phyloP scores from a whole-genome alignment of 1,284 basidiomycete genomes.

The Violaceomyces palustris region DNA sequence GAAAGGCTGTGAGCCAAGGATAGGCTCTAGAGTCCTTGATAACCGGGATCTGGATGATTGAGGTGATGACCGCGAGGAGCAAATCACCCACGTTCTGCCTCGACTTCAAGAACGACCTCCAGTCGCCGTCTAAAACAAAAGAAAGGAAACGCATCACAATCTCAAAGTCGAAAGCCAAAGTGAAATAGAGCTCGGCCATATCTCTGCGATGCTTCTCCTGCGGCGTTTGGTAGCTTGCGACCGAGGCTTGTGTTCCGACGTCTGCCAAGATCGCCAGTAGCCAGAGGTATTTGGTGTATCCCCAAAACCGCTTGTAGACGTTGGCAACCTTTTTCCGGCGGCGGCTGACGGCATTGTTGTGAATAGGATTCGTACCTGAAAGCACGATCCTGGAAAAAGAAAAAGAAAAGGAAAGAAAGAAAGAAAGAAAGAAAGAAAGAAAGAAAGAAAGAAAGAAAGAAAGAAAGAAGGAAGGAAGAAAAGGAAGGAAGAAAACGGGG shows the following conservation, averaged over 20 bases:
- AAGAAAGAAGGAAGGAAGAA: constrained; percentile 1
- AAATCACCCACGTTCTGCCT: constrained; percentile 74
- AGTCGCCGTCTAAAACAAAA: constrained; percentile 70
- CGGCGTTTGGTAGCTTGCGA: constrained; percentile 57
- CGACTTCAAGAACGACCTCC: constrained; percentile 68
- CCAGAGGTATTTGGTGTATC: constrained; percentile 49
- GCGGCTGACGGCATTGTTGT: constrained; percentile 5
- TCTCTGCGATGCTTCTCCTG: constrained; percentile 9
- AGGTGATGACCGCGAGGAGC: constrained; percentile 72
- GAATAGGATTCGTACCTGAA: too few species aligned
- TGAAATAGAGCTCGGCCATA: constrained; percentile 73
- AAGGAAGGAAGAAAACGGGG: not conserved
- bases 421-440: too few species aligned
- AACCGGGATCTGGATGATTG: constrained; percentile 78
- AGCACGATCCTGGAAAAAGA: too few species aligned
- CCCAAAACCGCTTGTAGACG: constrained; percentile 45
- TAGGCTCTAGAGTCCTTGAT: constrained; percentile 66
- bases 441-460: too few species aligned
- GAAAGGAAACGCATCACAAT: constrained; percentile 67
- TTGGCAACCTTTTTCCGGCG: constrained; percentile 29
- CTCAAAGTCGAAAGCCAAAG: constrained; percentile 80
- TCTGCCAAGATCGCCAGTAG: constrained; percentile 61
- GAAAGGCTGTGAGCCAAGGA: constrained; percentile 86
- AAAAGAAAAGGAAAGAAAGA: too few species aligned
- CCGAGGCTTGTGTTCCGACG: constrained; percentile 72